These are phyloP conservation scores for Backusella australiensis DNA, from an alignment of 192 early-diverging fungal species.

Conservation along the genomic window DNA sequence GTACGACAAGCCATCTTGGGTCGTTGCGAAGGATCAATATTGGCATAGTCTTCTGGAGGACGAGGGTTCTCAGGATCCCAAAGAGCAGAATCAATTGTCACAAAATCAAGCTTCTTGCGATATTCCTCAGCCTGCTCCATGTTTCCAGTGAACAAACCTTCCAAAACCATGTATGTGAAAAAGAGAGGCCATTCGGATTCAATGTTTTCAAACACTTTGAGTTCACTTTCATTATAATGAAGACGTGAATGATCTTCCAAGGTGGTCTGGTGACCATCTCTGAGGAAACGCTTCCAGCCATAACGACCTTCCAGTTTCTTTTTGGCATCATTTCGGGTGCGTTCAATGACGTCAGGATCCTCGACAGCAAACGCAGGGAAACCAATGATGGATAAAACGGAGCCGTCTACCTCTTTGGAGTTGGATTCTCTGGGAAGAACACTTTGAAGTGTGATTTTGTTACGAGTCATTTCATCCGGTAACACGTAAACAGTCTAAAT, in stretches of 20 bases:
- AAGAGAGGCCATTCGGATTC: conserved; percentile 92
- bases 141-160: conserved; percentile 74
- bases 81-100: conserved; percentile 67
- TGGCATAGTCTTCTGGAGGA: conserved; percentile 9
- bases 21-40: neutral
- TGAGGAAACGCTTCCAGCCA: conserved; percentile 81
- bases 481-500: conserved; percentile 74
- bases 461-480: conserved; percentile 84
- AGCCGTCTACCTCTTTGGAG: conserved; percentile 86
- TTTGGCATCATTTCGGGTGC: conserved; percentile 71
- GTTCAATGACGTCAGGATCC: conserved; percentile 59
- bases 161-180: conserved; percentile 84
- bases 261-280: conserved; percentile 84
- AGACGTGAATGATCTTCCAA: conserved; percentile 74
- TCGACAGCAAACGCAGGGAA: conserved; percentile 87
- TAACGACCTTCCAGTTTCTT: conserved; percentile 80
- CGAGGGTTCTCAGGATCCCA: conserved; percentile 29
- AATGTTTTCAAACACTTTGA: conserved; percentile 79
- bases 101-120: conserved; percentile 59
- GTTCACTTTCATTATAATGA: conserved; percentile 79
- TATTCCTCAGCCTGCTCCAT: conserved; percentile 68
- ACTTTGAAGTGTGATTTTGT: conserved; percentile 74
- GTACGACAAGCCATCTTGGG: neutral
- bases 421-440: conserved; percentile 81
- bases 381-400: conserved; percentile 78